phyloP scores from a whole-genome alignment of 805 yeast genomes.

The Myxozyma udenii region DNA sequence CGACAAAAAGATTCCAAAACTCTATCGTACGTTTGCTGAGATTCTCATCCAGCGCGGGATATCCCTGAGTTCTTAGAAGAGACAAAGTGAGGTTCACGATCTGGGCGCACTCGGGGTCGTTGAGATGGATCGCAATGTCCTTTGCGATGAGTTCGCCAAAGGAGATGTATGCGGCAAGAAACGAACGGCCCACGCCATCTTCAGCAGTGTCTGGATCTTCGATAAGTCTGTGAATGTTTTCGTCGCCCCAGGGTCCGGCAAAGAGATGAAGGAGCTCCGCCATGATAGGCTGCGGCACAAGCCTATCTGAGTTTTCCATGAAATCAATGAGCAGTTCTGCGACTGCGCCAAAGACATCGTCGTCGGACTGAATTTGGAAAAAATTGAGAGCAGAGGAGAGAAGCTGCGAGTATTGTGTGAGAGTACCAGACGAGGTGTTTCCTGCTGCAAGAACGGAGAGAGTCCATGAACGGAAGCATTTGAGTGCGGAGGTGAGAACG shows the following conservation, averaged over 20 bases:
- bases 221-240: constrained; percentile 38
- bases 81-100: constrained; percentile 13
- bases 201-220: constrained; percentile 41
- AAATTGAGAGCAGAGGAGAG: constrained; percentile 6
- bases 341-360: constrained; percentile 11
- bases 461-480: constrained; percentile 22
- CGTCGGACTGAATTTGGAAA: constrained; percentile 16
- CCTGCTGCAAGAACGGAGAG: constrained; percentile 6
- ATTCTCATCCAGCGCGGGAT: constrained; percentile 21
- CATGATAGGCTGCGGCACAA: constrained; percentile 7
- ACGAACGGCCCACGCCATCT: constrained; percentile 29
- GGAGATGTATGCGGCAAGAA: constrained; percentile 17
- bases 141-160: constrained; percentile 25
- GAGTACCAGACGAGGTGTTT: background rate
- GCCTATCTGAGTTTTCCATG: constrained; percentile 25
- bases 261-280: constrained; percentile 7
- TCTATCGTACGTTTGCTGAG: constrained; percentile 27
- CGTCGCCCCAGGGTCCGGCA: constrained; percentile 13
- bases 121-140: constrained; percentile 9
- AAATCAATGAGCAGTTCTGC: constrained; percentile 17
- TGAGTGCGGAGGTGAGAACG: constrained; percentile 13
- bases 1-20: constrained; percentile 29
- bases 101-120: constrained; percentile 1
- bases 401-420: background rate
- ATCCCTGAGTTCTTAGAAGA: constrained; percentile 20